Conservation (phyloP, 176 grass and related monocot genomes). For the Eleusine coracana region DNA sequence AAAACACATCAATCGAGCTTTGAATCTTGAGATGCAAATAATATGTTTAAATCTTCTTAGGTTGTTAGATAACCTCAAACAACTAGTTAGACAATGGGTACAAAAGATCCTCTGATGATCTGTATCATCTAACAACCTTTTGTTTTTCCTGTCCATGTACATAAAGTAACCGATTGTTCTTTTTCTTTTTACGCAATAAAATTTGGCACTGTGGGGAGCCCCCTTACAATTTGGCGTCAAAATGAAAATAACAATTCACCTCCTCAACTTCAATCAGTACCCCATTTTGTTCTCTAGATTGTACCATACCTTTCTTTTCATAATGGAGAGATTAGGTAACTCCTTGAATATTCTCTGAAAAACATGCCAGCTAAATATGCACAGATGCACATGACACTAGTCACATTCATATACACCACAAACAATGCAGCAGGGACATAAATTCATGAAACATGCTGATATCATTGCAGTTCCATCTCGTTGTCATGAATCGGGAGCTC, state of each 20-base stretch:
- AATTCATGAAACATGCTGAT: neutral
- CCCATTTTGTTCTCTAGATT: neutral
- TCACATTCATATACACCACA: neutral
- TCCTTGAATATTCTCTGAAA: neutral
- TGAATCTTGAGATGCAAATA: no score
- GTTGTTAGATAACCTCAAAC: neutral
- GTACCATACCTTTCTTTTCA: neutral
- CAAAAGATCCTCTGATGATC: neutral
- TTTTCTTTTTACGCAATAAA: no score
- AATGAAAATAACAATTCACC: neutral
- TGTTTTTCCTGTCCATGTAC: no score
- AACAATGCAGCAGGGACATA: neutral
- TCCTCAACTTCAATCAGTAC: neutral
- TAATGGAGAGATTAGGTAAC: neutral
- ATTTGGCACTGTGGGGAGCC: no score
- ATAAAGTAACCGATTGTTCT: no score
- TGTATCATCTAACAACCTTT: no score
- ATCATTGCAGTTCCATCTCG: conserved; percentile 26
- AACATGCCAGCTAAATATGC: neutral
- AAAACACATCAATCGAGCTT: no score
- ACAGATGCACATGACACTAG: neutral
- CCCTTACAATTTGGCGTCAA: no score
- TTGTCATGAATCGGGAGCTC: conserved; percentile 33
- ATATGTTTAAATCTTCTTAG: no score
- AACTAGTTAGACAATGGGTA: neutral